Evolutionary conservation across 78 protist genomes (phyloP).

Genomic region (Dictyostelium intermedium): DNA sequence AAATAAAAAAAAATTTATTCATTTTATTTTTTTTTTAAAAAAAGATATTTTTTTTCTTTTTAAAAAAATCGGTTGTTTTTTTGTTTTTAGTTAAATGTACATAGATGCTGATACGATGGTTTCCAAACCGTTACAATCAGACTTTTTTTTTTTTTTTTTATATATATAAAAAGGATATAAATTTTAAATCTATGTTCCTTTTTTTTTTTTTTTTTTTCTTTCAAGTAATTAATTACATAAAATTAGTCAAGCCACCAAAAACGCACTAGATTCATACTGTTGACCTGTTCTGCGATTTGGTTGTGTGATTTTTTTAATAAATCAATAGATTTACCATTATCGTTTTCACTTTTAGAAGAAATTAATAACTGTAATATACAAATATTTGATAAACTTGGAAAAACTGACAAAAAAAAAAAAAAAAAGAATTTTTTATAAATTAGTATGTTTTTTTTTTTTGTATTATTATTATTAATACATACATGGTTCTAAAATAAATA

Average conservation of each 20-base stretch:
- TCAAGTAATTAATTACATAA: background rate
- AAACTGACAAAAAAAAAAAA: background rate
- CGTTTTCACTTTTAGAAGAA: background rate
- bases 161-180: no score
- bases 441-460: background rate
- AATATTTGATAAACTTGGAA: background rate
- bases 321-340: background rate
- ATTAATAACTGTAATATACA: constrained; percentile 3
- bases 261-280: background rate
- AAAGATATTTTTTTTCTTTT: no score
- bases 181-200: no score
- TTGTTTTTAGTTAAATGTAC: background rate
- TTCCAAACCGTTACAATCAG: background rate
- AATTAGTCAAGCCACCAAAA: background rate
- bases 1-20: no score
- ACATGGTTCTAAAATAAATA: background rate
- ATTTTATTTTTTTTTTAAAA: no score
- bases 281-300: background rate
- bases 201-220: no score
- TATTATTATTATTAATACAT: background rate
- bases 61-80: background rate
- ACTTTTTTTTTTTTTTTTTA: no score
- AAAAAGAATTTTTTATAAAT: background rate
- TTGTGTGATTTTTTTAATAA: background rate
- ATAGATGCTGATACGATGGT: background rate